Conservation (phyloP, 2,329 filamentous ascomycete species). For the Knoxdaviesia capensis region DNA sequence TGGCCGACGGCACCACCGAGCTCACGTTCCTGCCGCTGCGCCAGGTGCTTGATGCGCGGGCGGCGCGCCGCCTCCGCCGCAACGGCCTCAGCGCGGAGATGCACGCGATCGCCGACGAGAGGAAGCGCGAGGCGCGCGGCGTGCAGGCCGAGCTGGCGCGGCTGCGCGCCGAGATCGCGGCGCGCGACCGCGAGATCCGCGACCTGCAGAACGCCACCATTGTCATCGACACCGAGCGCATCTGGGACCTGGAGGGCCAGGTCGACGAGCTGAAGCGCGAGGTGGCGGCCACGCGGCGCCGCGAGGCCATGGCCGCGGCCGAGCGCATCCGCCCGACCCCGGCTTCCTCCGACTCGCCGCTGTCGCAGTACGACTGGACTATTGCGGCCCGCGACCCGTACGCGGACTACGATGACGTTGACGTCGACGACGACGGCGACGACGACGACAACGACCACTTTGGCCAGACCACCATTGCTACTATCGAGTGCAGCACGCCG, state of each 20-base stretch:
- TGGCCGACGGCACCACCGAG: conserved; percentile 9
- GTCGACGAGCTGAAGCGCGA: conserved; percentile 15
- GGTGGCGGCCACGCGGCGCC: too few relatives aligned
- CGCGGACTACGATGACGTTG: conserved; percentile 13
- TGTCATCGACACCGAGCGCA: conserved; percentile 23
- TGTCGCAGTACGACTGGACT: conserved; percentile 25
- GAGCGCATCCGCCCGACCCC: too few relatives aligned
- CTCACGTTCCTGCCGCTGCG: conserved; percentile 27
- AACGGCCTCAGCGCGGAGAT: conserved; percentile 38
- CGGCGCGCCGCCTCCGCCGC: conserved; percentile 34
- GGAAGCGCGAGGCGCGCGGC: conserved; percentile 17
- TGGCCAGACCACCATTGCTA: conserved; percentile 28
- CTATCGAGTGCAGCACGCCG: conserved; percentile 31
- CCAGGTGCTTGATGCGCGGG: conserved; percentile 33
- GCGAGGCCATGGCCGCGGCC: too few relatives aligned
- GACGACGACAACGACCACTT: conserved; percentile 19
- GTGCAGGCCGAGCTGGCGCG: conserved; percentile 25
- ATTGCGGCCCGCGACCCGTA: conserved; percentile 26
- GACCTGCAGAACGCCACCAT: conserved; percentile 29
- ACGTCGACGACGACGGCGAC: conserved; percentile 17
- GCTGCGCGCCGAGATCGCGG: conserved; percentile 26
- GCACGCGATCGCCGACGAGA: conserved; percentile 28
- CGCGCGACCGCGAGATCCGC: conserved; percentile 31
- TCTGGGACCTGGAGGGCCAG: conserved; percentile 20
- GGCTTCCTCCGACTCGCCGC: background rate